Evolutionary conservation across 2,329 filamentous ascomycete species (phyloP), one percentile per base, ranked within the genome.

Genomic region (Colletotrichum abscissum): DNA sequence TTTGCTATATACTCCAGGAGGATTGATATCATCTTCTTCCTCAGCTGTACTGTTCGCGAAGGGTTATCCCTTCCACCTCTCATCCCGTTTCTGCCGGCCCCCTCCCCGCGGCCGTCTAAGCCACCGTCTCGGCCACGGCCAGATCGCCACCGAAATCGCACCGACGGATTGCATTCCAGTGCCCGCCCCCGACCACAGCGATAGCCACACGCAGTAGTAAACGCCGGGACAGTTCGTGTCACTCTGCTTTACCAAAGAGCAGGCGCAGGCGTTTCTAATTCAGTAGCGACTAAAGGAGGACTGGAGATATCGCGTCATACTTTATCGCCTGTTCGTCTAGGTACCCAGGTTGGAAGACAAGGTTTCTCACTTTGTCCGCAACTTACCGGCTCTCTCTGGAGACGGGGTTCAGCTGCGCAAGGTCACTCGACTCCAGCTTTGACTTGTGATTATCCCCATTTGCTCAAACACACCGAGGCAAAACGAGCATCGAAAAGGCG

Each of bases 351-450:
- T 19, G 19, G 6, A 49, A 49, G 16, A 28, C 24, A 11, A 62
- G 38, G 38, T 49, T 49, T 49, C 42, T 19, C 38, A 62, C 14
- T 42, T 19, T 38, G 35, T 16, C 35, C 35, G 35, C 35, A 38
- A 38, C 35, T 11, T 35, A 42, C 38, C 12, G 38, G 14, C 16
- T 42, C 9, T 24, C 16, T 42, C 9, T 24, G 5, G 7, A 16
- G 59, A 49, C 24, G 9, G 30, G 11, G 7, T 22, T 55, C 57
- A 63, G 58, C 69, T 72, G 64, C 52, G 49, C 64, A 62, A 24
- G 58, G 66, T 42, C 28, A 24, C 38, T 49, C 19, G 7, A 2
- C 38, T 42, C 38, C 1, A 5, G 8, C 2, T 42, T 42, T 22
- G 16, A 42, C 12, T 35, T 28, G 42, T 42, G 22, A 63, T 28